Evolutionary conservation across 495 filamentous ascomycete species (phyloP), one percentile per base, ranked within the genome.

Genomic region (Pseudoneurospora amorphoporcata): DNA sequence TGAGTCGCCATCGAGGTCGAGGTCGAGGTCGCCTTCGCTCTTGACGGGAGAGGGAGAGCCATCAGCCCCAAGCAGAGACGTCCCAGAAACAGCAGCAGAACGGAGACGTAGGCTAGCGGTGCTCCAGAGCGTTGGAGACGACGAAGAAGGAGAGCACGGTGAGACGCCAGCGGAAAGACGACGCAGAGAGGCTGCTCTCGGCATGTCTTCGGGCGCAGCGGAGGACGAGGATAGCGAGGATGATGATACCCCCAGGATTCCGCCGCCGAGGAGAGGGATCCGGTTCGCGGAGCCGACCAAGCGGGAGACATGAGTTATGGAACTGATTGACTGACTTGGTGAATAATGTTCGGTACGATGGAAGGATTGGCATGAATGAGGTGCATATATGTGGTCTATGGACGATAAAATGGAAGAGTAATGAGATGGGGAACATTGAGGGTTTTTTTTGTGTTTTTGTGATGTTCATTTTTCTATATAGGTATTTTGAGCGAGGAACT

Each of bases 121-220:
- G 32, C 77, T 81, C 35, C 76, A 82, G 68, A 72, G 77, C 23
- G 75, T 78, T 4, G 71, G 77, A 8, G 74, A 76, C 14, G 73
- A 70, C 3, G 72, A 70, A 3, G 79, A 81, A 8, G 79, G 79
- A 19, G 88, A 90, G 35, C 82, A 81, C 3, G 87, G 85, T 47
- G 94, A 97, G 80, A 97, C 93, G 4, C 88, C 92, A 0, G 94
- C 94, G 0, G 94, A 97, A 81, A 86, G 91, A 58, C 87, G 91
- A 43, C 87, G 94, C 73, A 89, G 95, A 80, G 88, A 96, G 71
- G 95, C 93, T 2, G 95, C 94, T 5, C 82, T 97, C n/a, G 94
- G 93, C 23, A 80, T 89, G 68, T 82, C 86, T 8, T 78, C 83
- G 32, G 61, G 70, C n/a, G 84, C 86, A 9, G 86, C 86, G 8